These are phyloP conservation scores for Fraxinus sp. DNA, from an alignment of 305 asterid genomes.

Conservation along the genomic window DNA sequence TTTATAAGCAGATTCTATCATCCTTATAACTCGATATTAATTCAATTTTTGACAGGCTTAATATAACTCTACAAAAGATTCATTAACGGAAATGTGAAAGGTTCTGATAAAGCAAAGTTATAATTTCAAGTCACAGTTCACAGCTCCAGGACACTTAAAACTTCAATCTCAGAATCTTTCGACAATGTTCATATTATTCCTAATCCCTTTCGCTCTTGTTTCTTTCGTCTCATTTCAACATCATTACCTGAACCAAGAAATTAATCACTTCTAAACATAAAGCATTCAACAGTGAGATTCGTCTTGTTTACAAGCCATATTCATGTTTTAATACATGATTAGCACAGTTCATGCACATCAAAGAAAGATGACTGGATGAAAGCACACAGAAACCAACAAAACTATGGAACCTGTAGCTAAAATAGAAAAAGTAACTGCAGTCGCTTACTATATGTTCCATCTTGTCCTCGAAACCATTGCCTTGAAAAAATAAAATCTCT, in stretches of 20 bases:
- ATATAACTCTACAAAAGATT: background rate
- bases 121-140: conserved; percentile 2
- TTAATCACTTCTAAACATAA: conserved; percentile 11
- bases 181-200: conserved; percentile 14
- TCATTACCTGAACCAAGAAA: background rate
- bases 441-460: conserved; percentile 91
- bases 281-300: conserved; percentile 2
- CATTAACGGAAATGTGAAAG: background rate
- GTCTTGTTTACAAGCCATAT: background rate
- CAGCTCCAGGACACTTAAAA: conserved; percentile 10
- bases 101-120: background rate
- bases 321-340: conserved; percentile 12
- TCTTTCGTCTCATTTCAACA: background rate
- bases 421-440: conserved; percentile 10
- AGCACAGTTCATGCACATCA: conserved; percentile 18
- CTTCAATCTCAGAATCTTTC: conserved; percentile 10
- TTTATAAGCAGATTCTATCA: conserved; percentile 15
- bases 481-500: conserved; percentile 90
- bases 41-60: conserved; percentile 11
- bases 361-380: conserved; percentile 14
- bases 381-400: conserved; percentile 9
- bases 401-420: background rate
- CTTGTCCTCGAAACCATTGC: conserved; percentile 96
- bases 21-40: background rate
- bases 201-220: background rate